Conservation (phyloP, 2,329 filamentous ascomycete genomes). For the Sporothrix mexicana region DNA sequence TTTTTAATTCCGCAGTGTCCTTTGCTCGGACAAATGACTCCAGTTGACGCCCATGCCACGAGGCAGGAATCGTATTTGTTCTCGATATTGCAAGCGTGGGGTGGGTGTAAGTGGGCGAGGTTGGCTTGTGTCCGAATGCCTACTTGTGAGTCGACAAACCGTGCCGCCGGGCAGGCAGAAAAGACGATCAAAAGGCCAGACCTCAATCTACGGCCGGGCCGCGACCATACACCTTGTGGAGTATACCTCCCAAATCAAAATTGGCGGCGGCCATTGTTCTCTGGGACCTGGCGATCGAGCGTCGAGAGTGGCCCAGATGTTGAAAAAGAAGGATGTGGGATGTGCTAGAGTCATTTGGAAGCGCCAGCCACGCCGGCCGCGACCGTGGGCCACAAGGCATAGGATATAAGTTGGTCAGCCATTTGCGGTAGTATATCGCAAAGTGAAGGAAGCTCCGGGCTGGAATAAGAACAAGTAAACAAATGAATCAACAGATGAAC, state of each 20-base stretch:
- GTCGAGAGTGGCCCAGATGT: not conserved
- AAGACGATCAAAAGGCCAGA: slow-evolving; percentile 4
- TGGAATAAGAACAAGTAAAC: not conserved
- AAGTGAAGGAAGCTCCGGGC: not conserved
- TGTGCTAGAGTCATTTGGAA: slow-evolving; percentile 4
- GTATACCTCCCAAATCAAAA: not conserved
- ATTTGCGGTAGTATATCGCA: not conserved
- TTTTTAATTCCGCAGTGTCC: not conserved
- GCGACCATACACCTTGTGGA: not conserved
- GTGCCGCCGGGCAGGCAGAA: slow-evolving; percentile 9
- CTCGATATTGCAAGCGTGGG: slow-evolving; percentile 6
- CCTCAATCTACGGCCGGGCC: not conserved
- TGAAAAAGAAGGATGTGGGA: not conserved
- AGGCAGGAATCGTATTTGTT: not conserved
- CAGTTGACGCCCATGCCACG: not conserved
- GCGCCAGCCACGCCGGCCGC: slow-evolving; percentile 22
- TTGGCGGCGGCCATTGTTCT: not conserved
- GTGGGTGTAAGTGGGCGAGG: not conserved
- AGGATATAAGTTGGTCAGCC: not conserved
- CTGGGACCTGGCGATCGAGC: not conserved
- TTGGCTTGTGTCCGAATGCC: too few relatives aligned
- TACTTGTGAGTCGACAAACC: not conserved
- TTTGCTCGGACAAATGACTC: not conserved
- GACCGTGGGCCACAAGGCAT: slow-evolving; percentile 6
- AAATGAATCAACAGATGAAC: not conserved